Evolutionary conservation across 2,329 filamentous ascomycete genomes (phyloP).

Genomic region (Aspergillus jensenii): DNA sequence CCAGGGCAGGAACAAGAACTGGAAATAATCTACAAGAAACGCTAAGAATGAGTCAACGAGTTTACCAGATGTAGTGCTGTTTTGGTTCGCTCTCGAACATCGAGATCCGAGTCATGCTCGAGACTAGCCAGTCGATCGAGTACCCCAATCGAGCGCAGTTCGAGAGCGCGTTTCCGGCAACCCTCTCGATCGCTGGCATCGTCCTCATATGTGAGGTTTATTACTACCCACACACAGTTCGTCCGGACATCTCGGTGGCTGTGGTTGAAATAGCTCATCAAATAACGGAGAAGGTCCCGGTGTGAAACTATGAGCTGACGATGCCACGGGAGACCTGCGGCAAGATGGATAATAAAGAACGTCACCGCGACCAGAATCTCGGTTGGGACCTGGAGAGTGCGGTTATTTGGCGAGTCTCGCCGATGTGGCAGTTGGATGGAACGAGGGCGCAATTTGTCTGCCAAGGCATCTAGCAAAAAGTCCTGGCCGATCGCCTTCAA

Average conservation of each 20-base stretch:
- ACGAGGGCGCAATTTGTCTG: constrained; percentile 68
- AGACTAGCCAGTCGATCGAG: constrained; percentile 64
- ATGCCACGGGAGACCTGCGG: constrained; percentile 76
- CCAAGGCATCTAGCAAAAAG: constrained; percentile 76
- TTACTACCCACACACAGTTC: constrained; percentile 78
- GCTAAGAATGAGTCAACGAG: constrained; percentile 22
- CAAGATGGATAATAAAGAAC: constrained; percentile 83
- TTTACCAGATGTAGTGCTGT: constrained; percentile 72
- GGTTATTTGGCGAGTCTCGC: constrained; percentile 29
- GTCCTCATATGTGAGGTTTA: constrained; percentile 83
- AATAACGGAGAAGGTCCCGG: constrained; percentile 69
- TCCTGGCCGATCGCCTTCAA: constrained; percentile 74
- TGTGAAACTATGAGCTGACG: constrained; percentile 76
- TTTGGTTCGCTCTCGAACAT: constrained; percentile 82
- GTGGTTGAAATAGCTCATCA: constrained; percentile 73
- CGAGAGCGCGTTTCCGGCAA: constrained; percentile 65
- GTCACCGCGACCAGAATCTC: constrained; percentile 77
- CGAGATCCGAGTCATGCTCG: constrained; percentile 70
- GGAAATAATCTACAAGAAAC: constrained; percentile 7
- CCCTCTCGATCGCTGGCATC: constrained; percentile 65
- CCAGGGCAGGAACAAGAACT: background rate
- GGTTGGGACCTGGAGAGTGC: constrained; percentile 35
- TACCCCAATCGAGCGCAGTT: constrained; percentile 72
- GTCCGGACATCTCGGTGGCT: constrained; percentile 71
- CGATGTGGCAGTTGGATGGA: constrained; percentile 33